Base-by-base conservation (phyloP, 768 basidiomycete genomes). In the Tulasnella sp. region DNA sequence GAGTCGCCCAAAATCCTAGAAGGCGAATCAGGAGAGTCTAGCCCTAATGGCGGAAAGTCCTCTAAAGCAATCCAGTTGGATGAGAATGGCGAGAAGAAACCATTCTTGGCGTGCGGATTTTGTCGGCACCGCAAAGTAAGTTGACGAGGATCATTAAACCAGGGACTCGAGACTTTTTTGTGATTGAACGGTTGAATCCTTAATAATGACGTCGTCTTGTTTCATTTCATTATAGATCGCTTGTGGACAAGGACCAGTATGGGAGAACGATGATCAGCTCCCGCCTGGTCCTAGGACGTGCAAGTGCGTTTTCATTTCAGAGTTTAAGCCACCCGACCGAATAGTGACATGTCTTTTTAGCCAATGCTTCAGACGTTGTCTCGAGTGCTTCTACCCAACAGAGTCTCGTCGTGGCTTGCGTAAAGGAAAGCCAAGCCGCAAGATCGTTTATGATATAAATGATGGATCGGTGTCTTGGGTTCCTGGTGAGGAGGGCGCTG, bases 371-470 rank as follows among this genome's bases (percentile, higher is more conserved):
- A 2, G 39, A 13, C 49, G 49, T 16, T 37, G 49, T 28, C 49
- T 51, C 24, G 40, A 29, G 35, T 51, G 49, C 29, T 41, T 28
- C 12, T 51, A 41, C 40, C 49, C 49, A 5, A 28, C 40, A 43
- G 49, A 37, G 10, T 51, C 49, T 4, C 37, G 49, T 3, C 49
- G 49, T 42, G 49, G 49, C 3, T 33, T 51, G 20, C 19, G 49
- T 16, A 25, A 29, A 9, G 49, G 49, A 10, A 51, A 51, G 33
- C 49, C 49, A 15, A 51, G 49, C 20, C 49, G 49, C n/a, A 25
- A 28, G 13, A 31, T 51, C n/a, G 35, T 51, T 31, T 51, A 51
- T 22, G 49, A 51, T n/a, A n/a, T n/a, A n/a, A n/a, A n/a, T n/a
- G n/a, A n/a, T n/a, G n/a, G n/a, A n/a, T n/a, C n/a, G n/a, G n/a